These are phyloP conservation scores for Vitis amurensis DNA, from an alignment of 164 flowering plant genomes.

Conservation along the genomic window DNA sequence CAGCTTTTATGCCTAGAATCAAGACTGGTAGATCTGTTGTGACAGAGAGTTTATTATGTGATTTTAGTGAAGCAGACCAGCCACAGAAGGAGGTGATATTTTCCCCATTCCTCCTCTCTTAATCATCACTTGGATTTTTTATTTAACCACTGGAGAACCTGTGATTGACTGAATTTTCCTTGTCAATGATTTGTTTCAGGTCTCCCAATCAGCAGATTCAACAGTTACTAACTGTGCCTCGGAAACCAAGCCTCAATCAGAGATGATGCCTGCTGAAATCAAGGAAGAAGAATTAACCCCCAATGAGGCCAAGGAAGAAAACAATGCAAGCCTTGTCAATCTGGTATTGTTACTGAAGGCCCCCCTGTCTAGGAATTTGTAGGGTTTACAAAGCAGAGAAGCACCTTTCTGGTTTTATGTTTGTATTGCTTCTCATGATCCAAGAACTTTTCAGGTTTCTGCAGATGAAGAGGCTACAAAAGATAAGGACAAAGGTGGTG, in stretches of 20 bases:
- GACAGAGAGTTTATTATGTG: constrained; percentile 50
- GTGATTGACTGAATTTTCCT: not conserved
- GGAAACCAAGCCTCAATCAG: constrained; percentile 4
- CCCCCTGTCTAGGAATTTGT: no score
- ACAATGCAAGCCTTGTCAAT: constrained; percentile 1
- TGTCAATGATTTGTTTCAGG: constrained; percentile 21
- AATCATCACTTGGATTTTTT: not conserved
- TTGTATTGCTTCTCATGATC: no score
- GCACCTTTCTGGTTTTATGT: no score
- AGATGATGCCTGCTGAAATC: constrained; percentile 1
- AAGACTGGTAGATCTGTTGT: constrained; percentile 57
- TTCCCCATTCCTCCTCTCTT: not conserved
- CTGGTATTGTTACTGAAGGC: constrained; percentile 9
- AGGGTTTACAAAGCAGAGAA: no score
- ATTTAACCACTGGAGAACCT: not conserved
- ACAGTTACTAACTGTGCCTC: not conserved
- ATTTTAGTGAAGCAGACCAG: constrained; percentile 63
- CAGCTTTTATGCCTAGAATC: constrained; percentile 87
- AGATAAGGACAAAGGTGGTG: constrained; percentile 1
- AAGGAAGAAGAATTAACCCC: constrained; percentile 6
- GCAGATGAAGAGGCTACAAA: constrained; percentile 6
- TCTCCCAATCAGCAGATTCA: constrained; percentile 26
- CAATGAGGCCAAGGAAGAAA: constrained; percentile 1
- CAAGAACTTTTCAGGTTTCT: constrained; percentile 15
- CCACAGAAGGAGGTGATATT: constrained; percentile 35